Evolutionary conservation across 495 filamentous ascomycete species (phyloP).

Genomic region (Cladorrhinum samala): DNA sequence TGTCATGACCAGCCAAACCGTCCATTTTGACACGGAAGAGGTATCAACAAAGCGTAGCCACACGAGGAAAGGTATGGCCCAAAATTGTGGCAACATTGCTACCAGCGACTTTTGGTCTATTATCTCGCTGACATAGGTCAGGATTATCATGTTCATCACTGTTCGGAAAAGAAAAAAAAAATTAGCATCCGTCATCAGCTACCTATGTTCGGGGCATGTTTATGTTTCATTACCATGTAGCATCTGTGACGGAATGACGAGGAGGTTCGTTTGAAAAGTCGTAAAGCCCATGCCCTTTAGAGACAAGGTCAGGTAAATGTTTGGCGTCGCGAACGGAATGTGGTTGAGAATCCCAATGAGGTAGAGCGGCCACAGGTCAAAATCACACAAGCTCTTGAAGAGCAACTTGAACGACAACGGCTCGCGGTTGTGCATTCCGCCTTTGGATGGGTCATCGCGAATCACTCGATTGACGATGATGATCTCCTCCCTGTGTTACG

Average conservation of each 20-base stretch:
- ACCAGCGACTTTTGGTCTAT: slow-evolving; percentile 25
- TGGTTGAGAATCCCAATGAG: slow-evolving; percentile 52
- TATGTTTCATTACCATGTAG: slow-evolving; percentile 27
- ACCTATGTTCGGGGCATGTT: background rate
- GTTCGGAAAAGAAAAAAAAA: too few relatives aligned
- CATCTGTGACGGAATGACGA: slow-evolving; percentile 60
- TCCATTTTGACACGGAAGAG: slow-evolving; percentile 41
- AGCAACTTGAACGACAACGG: slow-evolving; percentile 51
- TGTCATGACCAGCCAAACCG: slow-evolving; percentile 48
- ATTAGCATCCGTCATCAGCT: too few relatives aligned
- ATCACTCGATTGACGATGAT: slow-evolving; percentile 72
- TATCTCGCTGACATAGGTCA: slow-evolving; percentile 42
- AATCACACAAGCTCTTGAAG: slow-evolving; percentile 56
- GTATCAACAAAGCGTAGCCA: slow-evolving; percentile 43
- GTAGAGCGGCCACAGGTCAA: slow-evolving; percentile 68
- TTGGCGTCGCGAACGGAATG: slow-evolving; percentile 48
- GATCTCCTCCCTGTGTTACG: slow-evolving; percentile 39
- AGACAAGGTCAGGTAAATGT: slow-evolving; percentile 56
- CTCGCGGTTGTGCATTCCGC: slow-evolving; percentile 55
- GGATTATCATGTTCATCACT: slow-evolving; percentile 39
- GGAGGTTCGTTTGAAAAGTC: slow-evolving; percentile 62
- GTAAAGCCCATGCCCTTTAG: slow-evolving; percentile 55
- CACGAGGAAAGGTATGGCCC: slow-evolving; percentile 47
- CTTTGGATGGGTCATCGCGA: slow-evolving; percentile 62
- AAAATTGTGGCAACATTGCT: slow-evolving; percentile 18